Conservation (phyloP, 208 protist species). For the Wallacemonas sp. region DNA sequence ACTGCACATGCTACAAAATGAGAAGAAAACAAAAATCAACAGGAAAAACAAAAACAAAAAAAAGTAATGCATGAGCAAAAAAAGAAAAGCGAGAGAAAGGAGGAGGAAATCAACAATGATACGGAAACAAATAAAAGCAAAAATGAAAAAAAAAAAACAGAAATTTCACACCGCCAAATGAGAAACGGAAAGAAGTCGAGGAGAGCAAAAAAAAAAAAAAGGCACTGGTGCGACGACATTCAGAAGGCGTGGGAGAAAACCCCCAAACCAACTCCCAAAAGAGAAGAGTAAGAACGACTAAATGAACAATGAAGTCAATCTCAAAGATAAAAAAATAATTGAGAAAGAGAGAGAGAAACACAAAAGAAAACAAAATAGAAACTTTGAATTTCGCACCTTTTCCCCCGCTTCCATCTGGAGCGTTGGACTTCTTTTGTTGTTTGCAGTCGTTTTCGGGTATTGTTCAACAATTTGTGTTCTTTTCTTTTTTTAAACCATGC, state of each 20-base stretch:
- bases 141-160: conserved; percentile 3
- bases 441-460: no score
- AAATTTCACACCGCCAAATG: neutral
- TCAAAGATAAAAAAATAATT: no score
- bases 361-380: neutral
- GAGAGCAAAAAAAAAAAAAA: conserved; percentile 2
- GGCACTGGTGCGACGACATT: no score
- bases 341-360: neutral
- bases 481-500: no score
- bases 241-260: no score
- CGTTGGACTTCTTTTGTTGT: no score
- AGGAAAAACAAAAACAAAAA: neutral
- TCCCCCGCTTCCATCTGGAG: no score
- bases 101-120: conserved; percentile 1
- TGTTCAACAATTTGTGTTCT: no score
- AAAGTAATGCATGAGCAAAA: neutral
- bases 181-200: neutral
- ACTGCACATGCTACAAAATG: neutral
- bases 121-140: conserved; percentile 2
- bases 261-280: no score
- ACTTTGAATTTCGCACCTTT: no score
- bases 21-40: neutral
- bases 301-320: neutral
- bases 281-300: neutral
- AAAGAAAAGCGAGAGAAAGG: conserved; percentile 6